phyloP scores from a whole-genome alignment of 805 yeast species.

The Yarrowia bubula region DNA sequence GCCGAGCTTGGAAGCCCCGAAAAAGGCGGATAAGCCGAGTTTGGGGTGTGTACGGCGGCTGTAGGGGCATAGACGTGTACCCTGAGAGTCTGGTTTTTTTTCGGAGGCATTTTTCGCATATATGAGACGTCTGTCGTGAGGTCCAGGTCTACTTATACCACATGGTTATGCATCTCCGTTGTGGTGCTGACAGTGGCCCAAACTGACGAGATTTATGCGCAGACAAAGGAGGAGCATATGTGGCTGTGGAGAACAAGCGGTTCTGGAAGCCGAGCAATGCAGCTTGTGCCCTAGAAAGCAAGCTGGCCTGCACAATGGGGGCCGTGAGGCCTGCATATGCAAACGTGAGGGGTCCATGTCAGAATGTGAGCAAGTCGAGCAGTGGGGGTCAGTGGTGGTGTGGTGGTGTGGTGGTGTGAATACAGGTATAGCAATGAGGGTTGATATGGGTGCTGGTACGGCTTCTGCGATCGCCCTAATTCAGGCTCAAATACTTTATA shows the following conservation, averaged over 20 bases:
- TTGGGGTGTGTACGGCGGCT: not conserved
- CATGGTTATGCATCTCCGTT: too few relatives aligned
- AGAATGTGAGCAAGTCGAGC: not conserved
- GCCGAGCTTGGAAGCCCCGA: not conserved
- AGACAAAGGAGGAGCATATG: not conserved
- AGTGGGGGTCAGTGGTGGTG: too few relatives aligned
- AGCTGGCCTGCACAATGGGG: not conserved
- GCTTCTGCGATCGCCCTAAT: too few relatives aligned
- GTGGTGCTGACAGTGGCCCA: too few relatives aligned
- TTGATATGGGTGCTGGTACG: too few relatives aligned
- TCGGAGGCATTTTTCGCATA: not conserved
- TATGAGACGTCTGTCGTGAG: not conserved
- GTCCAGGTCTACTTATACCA: not conserved
- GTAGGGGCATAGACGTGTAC: not conserved
- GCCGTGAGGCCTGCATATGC: conserved; percentile 6
- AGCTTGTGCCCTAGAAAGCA: not conserved
- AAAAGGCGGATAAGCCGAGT: not conserved
- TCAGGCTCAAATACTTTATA: not conserved
- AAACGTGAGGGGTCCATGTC: not conserved
- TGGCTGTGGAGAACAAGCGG: not conserved
- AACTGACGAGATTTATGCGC: not conserved
- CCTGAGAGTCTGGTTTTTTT: not conserved
- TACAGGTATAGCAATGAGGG: too few relatives aligned
- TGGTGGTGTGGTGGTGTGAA: too few relatives aligned
- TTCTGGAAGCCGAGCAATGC: not conserved